Base-by-base conservation (phyloP, 192 early-diverging fungal genomes). In the Mortierella antarctica region DNA sequence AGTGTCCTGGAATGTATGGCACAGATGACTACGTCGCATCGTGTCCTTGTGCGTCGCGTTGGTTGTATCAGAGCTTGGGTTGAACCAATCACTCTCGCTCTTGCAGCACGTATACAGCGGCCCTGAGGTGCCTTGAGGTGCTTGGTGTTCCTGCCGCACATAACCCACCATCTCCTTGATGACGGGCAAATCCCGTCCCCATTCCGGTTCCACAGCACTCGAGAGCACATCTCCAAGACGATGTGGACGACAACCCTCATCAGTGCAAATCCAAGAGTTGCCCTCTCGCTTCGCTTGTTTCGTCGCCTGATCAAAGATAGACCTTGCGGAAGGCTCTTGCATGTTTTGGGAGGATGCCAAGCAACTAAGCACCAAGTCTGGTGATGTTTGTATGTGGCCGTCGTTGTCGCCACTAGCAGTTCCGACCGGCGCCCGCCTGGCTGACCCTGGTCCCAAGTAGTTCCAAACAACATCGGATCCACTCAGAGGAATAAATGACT, bases 1-100 rank as follows among this genome's bases (percentile, higher is more conserved):
- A 6, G 74, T 78, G 17, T 68, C 68, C 31, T 78, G 74, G 50
- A 78, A 78, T 7, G 74, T 70, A 51, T 78, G 74, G 45, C 74
- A 78, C n/a, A 78, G 74, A 8, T 66, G 41, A 4, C 20, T 46
- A 4, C 41, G 57, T 10, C 57, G 62, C 10, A 12, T 56, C 20
- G n/a, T 10, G 6, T 15, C 21, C 47, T 57, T 60, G 44, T 11
- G 14, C 12, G 55, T 17, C 10, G 46, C 50, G 14, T 11, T 31
- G 14, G 15, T 8, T 12, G 66, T 23, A 11, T 51, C 39, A 1
- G 14, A n/a, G 2, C 11, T 31, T 4, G 44, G 21, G 13, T 59
- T 45, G 20, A 62, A 62, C 61, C 61, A 62, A 45, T 62, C 44
- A 42, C 14, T 62, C 47, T 62, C 61, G 11, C 51, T 46, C 20